Evolutionary conservation across 2,329 filamentous ascomycete genomes (phyloP), one percentile per base, ranked within the genome.

Genomic region (Botrytis deweyae): DNA sequence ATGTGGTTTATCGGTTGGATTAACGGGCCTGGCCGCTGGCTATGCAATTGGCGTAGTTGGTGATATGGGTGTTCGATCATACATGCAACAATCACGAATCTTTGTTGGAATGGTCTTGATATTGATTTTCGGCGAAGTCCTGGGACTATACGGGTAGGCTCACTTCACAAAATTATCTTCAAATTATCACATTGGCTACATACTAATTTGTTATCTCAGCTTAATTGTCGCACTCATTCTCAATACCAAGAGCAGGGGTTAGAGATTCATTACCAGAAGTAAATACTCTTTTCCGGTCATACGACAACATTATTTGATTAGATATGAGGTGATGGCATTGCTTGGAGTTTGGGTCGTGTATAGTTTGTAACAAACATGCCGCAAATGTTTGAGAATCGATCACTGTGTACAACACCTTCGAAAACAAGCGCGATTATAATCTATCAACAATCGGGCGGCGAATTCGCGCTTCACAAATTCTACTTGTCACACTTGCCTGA

Each of bases 61-160:
- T 78, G 97, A 99, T 85, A 92, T 91, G 84, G 95, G 96, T 75
- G 95, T 98, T 71, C 91, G 96, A 79, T 91, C 94, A 73, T 98
- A 97, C 85, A 97, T 99, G 94, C 90, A 94, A 80, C 96, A 99
- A 84, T 97, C 93, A 68, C 90, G 95, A 76, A 92, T 99, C 78
- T 99, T 98, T 80, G 96, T 99, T 68, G 96, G 96, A 83, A 98
- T 98, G 96, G 95, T 99, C 65, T 85, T 99, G 80, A 98, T 98
- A 79, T 88, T 98, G 76, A 99, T 99, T 89, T 99, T 99, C 82
- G 96, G 94, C 73, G 96, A 99, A 87, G 96, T 99, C 29, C 83
- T 99, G 82, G 96, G 96, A 83, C 91, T 99, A 46, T 99, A 99
- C 81, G 96, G 96, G 94, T 97, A 87, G 78, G 91, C 82, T n/a